These are phyloP conservation scores for Ettlia oleoabundans DNA, from an alignment of 139 green algal species.

Conservation along the genomic window DNA sequence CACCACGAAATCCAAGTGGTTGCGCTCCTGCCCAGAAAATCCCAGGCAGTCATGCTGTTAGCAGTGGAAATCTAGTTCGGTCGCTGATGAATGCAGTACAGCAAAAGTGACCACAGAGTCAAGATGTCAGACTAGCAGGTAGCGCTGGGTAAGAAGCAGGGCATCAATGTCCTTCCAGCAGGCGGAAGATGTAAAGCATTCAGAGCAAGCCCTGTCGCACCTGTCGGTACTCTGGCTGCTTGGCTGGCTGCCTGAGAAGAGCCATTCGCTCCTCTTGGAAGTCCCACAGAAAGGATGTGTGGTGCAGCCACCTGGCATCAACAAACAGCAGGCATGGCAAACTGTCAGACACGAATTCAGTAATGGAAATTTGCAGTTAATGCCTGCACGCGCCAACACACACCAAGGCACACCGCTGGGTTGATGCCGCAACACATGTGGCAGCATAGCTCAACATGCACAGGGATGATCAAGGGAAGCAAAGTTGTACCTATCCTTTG, in stretches of 20 bases:
- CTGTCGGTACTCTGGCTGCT: conserved; percentile 80
- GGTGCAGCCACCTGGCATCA: conserved; percentile 91
- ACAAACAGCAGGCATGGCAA: too few species aligned
- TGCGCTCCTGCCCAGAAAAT: conserved; percentile 62
- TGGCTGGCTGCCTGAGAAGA: conserved; percentile 75
- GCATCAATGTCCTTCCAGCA: background rate
- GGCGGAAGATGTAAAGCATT: background rate
- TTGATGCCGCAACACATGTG: too few species aligned
- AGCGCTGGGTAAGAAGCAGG: too few species aligned
- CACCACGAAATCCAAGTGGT: conserved; percentile 72
- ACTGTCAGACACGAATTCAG: too few species aligned
- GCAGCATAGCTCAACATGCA: too few species aligned
- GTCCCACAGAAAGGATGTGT: conserved; percentile 98
- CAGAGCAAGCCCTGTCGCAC: conserved; percentile 41
- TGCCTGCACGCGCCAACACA: too few species aligned
- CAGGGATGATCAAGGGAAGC: background rate
- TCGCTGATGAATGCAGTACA: too few species aligned
- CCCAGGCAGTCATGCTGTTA: too few species aligned
- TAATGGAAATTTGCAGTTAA: too few species aligned
- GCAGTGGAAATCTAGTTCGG: too few species aligned
- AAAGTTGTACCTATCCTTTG: conserved; percentile 63
- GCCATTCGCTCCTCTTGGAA: conserved; percentile 79
- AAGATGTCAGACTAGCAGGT: too few species aligned
- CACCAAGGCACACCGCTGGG: too few species aligned
- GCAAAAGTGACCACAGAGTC: background rate